Evolutionary conservation across 768 basidiomycete genomes (phyloP).

Genomic region (Psilocybe cyanescens): DNA sequence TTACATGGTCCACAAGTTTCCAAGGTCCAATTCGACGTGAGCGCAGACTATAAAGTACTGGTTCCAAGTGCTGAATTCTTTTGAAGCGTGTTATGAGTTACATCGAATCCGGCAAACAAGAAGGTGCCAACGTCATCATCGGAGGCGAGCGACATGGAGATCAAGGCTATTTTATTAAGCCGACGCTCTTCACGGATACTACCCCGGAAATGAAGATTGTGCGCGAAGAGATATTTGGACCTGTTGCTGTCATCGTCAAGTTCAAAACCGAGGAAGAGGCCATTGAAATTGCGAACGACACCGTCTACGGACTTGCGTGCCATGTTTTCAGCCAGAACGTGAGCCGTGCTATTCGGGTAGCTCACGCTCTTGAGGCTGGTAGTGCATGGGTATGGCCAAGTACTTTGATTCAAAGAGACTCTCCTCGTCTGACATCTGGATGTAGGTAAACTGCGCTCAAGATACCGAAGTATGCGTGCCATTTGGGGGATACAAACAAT

Average conservation of each 20-base stretch:
- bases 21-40: constrained; percentile 63
- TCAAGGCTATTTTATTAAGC: constrained; percentile 65
- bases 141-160: constrained; percentile 62
- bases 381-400: constrained; percentile 69
- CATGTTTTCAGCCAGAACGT: constrained; percentile 77
- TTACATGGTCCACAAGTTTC: constrained; percentile 77
- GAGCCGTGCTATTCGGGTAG: constrained; percentile 63
- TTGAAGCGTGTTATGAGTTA: constrained; percentile 72
- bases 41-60: constrained; percentile 18
- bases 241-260: constrained; percentile 73
- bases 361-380: constrained; percentile 42
- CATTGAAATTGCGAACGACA: constrained; percentile 72
- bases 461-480: constrained; percentile 53
- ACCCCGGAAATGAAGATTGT: constrained; percentile 75
- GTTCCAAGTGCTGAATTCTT: not conserved
- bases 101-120: constrained; percentile 71
- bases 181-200: constrained; percentile 73
- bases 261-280: constrained; percentile 71
- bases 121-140: constrained; percentile 67
- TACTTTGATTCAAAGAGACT: constrained; percentile 28
- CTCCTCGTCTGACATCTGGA: not conserved
- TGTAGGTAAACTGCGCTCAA: constrained; percentile 47
- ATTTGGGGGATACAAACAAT: constrained; percentile 78
- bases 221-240: constrained; percentile 77
- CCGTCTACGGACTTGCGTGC: constrained; percentile 76